Evolutionary conservation across 108 stramenopile species (phyloP).

Genomic region (Cyclotella kingstonii): DNA sequence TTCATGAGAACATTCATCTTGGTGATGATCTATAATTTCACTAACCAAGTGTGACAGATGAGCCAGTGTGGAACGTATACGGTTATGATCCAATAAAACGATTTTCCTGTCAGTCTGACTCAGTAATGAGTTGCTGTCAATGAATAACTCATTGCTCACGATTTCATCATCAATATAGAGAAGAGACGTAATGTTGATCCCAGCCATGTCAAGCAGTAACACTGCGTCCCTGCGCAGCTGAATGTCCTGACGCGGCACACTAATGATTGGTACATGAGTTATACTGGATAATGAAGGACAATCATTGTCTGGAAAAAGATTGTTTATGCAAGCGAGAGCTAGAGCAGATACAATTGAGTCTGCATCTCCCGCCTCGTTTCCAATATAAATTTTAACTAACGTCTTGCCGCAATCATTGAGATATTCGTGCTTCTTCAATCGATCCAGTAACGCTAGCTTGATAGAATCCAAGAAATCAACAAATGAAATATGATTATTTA

Average conservation of each 20-base stretch:
- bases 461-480: conserved; percentile 8
- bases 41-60: conserved; percentile 19
- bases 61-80: conserved; percentile 21
- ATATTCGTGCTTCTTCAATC: neutral
- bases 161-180: conserved; percentile 32
- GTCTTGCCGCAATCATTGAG: neutral
- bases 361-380: conserved; percentile 85
- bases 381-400: conserved; percentile 32
- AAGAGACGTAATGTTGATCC: conserved; percentile 19
- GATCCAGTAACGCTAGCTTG: neutral
- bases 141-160: neutral
- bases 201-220: conserved; percentile 30
- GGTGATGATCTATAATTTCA: conserved; percentile 82
- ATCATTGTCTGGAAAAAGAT: neutral
- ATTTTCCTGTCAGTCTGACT: conserved; percentile 2
- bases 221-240: conserved; percentile 33
- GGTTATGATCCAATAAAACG: conserved; percentile 81
- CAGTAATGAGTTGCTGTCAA: neutral
- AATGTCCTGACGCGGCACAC: conserved; percentile 30
- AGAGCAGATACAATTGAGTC: conserved; percentile 77
- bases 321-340: conserved; percentile 49
- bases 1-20: conserved; percentile 58
- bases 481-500: neutral
- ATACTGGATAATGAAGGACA: neutral
- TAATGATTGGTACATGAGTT: conserved; percentile 25